These are phyloP conservation scores for Ziziphus jujuba DNA, from an alignment of 306 rosid genomes.

Conservation along the genomic window DNA sequence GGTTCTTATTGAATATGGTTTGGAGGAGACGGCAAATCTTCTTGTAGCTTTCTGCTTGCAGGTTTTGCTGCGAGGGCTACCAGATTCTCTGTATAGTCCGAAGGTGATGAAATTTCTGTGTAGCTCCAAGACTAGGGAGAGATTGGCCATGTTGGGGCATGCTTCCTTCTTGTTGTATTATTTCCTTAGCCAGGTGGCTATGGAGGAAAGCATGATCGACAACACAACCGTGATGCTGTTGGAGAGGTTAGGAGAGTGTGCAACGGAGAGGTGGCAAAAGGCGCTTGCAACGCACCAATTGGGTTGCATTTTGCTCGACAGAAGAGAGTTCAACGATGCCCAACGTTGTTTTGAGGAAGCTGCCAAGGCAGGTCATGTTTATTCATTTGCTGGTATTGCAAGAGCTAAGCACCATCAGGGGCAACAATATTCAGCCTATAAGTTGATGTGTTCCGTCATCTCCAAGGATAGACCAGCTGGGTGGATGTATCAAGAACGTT, in stretches of 20 bases:
- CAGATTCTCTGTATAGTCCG: slow-evolving; percentile 41
- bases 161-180: slow-evolving; percentile 67
- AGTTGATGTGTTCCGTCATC: slow-evolving; percentile 61
- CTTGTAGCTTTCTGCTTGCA: slow-evolving; percentile 77
- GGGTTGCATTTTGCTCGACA: slow-evolving; percentile 67
- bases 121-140: slow-evolving; percentile 48
- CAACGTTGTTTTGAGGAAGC: slow-evolving; percentile 60
- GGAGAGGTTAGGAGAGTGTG: slow-evolving; percentile 65
- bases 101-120: slow-evolving; percentile 51
- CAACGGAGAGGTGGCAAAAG: slow-evolving; percentile 64
- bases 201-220: slow-evolving; percentile 68
- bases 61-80: slow-evolving; percentile 69
- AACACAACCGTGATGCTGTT: slow-evolving; percentile 58
- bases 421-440: slow-evolving; percentile 71
- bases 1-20: slow-evolving; percentile 67
- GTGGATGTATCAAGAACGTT: slow-evolving; percentile 91
- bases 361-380: slow-evolving; percentile 62
- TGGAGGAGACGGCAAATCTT: slow-evolving; percentile 65
- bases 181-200: slow-evolving; percentile 73
- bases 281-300: slow-evolving; percentile 66
- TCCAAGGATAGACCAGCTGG: slow-evolving; percentile 65
- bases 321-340: slow-evolving; percentile 58
- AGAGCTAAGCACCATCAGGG: slow-evolving; percentile 70
- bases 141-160: slow-evolving; percentile 49
- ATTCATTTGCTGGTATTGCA: slow-evolving; percentile 73